Evolutionary conservation across 139 green algal genomes (phyloP), one percentile per base, ranked within the genome.

Genomic region (Prasinococcaceae sp.): DNA sequence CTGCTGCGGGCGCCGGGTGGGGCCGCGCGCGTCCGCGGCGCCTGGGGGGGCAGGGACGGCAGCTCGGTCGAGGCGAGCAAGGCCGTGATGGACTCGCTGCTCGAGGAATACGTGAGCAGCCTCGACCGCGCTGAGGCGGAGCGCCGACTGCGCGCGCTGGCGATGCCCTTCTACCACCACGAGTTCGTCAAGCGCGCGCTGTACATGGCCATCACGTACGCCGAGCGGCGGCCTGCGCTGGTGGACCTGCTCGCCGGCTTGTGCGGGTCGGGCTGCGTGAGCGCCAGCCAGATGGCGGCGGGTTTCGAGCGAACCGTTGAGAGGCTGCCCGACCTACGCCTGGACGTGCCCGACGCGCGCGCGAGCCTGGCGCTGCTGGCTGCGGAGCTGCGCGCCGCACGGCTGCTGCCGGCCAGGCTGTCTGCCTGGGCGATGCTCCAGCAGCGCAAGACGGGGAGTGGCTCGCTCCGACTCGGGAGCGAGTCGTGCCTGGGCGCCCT

Each of bases 141-240:
- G 25, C 42, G 55, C 20, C 78, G 72, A 49, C 45, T 93, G 53
- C 26, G 45, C 1, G 75, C 82, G 32, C 73, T 93, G 24, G 69
- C 40, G 10, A 65, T 79, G 47, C 73, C 80, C 0, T 75, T 78
- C 65, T 92, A 75, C 69, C 75, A 85, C 56, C 84, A 93, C 56
- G 79, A 92, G 54, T 62, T 84, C 4, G 77, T 86, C 22, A 73
- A 82, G 50, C 40, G 17, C 9, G 50, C 14, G 33, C 33, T 23
- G n/a, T n/a, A n/a, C n/a, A n/a, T n/a, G n/a, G n/a, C n/a, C n/a
- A n/a, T n/a, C n/a, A n/a, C n/a, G n/a, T n/a, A n/a, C n/a, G n/a
- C n/a, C n/a, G n/a, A n/a, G n/a, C n/a, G n/a, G n/a, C n/a, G n/a
- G n/a, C n/a, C n/a, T n/a, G n/a, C n/a, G n/a, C n/a, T n/a, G n/a